Evolutionary conservation across 1,139 yeast genomes (phyloP), one percentile per base, ranked within the genome.

Genomic region (Zygosaccharomyces pseudobailii): DNA sequence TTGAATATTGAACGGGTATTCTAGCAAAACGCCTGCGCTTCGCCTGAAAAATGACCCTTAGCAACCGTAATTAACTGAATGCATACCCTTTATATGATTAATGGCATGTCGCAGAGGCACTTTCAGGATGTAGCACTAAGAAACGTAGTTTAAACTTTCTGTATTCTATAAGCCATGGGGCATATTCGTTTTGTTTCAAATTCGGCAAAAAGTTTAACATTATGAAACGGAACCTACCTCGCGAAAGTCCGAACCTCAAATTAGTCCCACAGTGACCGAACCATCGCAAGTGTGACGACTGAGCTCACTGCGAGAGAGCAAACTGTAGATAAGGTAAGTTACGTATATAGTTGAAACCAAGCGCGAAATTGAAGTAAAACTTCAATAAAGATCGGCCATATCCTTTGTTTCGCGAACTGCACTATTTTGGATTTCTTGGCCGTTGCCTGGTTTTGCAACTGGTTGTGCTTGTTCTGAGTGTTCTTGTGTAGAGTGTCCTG

Each of bases 341-440:
- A 33, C 19, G 40, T 28, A 33, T 21, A 25, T 27, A 33, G n/a
- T 32, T 33, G 43, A 38, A 32, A 32, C 38, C 34, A 20, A 20
- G 24, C 17, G 32, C n/a, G 13, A 28, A 38, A n/a, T 27, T 27
- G 5, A 19, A 19, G 13, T n/a, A n/a, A 30, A 19, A 3, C 6
- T 38, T 25, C 36, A 48, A 45, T 48, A 48, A 2, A 48, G 36
- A 36, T 48, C 51, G 22, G 51, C 51, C 28, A 48, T 36, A 25
- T 48, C 47, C 36, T 48, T 46, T 34, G 49, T 42, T 30, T 25
- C 43, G 36, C 31, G 42, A 20, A 32, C 38, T 20, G 27, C 47
- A 17, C 24, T 38, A 21, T 25, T 28, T 8, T 42, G 13, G 5
- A 25, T 13, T 22, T 42, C 25, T 21, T 36, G 19, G 33, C 27